Conservation (phyloP, 1,139 yeast species). For the Zygosaccharomyces pseudobailii region DNA sequence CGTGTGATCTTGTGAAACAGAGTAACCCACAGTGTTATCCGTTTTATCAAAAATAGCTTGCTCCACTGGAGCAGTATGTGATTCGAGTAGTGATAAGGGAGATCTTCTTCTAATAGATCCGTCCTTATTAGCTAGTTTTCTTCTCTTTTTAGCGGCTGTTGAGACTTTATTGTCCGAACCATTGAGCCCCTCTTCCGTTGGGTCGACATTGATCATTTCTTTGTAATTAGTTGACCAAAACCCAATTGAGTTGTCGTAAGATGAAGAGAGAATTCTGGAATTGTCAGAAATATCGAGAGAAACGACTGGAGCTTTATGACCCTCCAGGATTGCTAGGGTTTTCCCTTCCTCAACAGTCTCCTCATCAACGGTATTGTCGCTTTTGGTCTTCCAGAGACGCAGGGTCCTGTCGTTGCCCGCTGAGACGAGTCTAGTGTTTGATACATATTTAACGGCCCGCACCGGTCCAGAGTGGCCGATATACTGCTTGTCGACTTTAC, state of each 20-base stretch:
- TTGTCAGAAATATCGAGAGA: constrained; percentile 57
- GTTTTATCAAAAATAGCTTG: constrained; percentile 67
- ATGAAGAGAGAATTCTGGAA: constrained; percentile 70
- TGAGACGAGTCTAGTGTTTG: constrained; percentile 70
- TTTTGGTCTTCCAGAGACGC: constrained; percentile 77
- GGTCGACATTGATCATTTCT: constrained; percentile 73
- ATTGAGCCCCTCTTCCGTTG: constrained; percentile 47
- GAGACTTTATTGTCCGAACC: constrained; percentile 41
- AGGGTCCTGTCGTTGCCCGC: constrained; percentile 87
- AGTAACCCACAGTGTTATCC: constrained; percentile 80
- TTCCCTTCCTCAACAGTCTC: constrained; percentile 64
- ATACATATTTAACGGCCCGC: constrained; percentile 72
- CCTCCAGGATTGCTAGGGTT: constrained; percentile 78
- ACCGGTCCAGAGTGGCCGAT: constrained; percentile 87
- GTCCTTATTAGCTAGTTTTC: constrained; percentile 75
- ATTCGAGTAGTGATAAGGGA: constrained; percentile 69
- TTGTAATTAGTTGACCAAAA: constrained; percentile 85
- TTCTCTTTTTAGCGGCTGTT: constrained; percentile 80
- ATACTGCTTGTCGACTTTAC: constrained; percentile 75
- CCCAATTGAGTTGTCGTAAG: constrained; percentile 76
- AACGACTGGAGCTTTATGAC: constrained; percentile 84
- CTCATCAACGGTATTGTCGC: constrained; percentile 39
- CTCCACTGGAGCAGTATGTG: constrained; percentile 84
- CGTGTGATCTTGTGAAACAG: constrained; percentile 93
- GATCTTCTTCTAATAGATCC: constrained; percentile 74